These are phyloP conservation scores for Trichoderma sp. DNA, from an alignment of 2,329 filamentous ascomycete species.

Conservation along the genomic window DNA sequence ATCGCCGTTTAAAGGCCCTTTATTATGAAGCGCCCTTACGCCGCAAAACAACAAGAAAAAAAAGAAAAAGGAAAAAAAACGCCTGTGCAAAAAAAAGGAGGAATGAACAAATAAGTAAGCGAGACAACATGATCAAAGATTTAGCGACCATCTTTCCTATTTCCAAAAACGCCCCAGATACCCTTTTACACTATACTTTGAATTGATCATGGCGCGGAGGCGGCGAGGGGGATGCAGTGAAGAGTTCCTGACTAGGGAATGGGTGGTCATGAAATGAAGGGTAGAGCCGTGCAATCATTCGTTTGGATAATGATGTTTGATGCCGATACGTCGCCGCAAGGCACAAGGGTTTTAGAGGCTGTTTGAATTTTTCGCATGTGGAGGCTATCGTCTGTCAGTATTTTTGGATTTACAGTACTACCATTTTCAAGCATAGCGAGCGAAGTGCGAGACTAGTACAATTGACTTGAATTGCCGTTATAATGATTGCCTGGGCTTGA, in stretches of 20 bases:
- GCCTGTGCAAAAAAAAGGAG: not conserved
- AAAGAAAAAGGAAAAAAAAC: not conserved
- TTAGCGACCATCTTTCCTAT: conserved; percentile 14
- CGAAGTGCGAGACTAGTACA: not conserved
- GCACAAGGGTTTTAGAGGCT: not conserved
- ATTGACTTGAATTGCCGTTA: not conserved
- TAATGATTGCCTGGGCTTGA: not conserved
- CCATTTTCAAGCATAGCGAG: not conserved
- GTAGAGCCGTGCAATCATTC: conserved; percentile 9
- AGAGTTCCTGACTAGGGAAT: not conserved
- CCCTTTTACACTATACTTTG: conserved; percentile 17
- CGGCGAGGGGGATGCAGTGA: not conserved
- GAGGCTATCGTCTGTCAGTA: not conserved
- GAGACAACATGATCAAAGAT: not conserved
- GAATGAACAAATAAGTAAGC: not conserved
- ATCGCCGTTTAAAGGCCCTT: conserved; percentile 48
- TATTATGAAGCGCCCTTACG: not conserved
- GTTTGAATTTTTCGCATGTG: not conserved
- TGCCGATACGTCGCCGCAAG: conserved; percentile 14
- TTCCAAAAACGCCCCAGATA: conserved; percentile 18
- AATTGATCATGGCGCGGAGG: conserved; percentile 11
- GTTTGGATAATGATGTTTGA: conserved; percentile 14
- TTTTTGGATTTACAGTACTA: not conserved
- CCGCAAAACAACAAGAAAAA: not conserved
- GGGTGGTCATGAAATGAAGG: not conserved